Conservation (phyloP, 768 basidiomycete genomes). For the Suillus variegatus region DNA sequence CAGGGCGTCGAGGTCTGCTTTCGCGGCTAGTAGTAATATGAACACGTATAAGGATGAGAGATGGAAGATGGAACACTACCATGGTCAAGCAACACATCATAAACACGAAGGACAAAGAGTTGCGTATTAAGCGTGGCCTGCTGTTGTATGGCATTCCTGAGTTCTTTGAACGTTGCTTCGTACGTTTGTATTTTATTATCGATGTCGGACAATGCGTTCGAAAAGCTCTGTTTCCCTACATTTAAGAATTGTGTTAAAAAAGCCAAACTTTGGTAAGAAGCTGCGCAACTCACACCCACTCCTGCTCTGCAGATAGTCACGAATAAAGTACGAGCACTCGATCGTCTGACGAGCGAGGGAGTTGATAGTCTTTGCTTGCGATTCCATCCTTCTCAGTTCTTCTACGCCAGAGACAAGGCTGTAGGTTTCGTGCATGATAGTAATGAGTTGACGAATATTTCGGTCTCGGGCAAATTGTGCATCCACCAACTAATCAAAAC, state of each 20-base stretch:
- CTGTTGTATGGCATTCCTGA: slow-evolving; percentile 4
- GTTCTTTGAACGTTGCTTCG: slow-evolving; percentile 6
- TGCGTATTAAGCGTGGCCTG: slow-evolving; percentile 2
- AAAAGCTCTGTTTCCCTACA: slow-evolving; percentile 2
- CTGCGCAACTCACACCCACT: slow-evolving; percentile 19
- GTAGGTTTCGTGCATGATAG: slow-evolving; percentile 12
- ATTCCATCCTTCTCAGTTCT: slow-evolving; percentile 8
- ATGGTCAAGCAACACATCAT: slow-evolving; percentile 3
- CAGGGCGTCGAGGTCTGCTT: slow-evolving; percentile 20
- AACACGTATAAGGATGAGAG: neutral
- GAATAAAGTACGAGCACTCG: slow-evolving; percentile 34
- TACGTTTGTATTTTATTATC: slow-evolving; percentile 5
- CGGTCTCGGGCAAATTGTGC: slow-evolving; percentile 6
- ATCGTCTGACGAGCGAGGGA: slow-evolving; percentile 23
- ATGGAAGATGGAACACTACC: neutral
- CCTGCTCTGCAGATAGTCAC: slow-evolving; percentile 23
- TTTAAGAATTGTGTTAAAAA: neutral
- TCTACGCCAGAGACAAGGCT: slow-evolving; percentile 10
- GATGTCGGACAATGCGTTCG: neutral
- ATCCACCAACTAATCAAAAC: slow-evolving; percentile 2
- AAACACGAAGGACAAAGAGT: neutral
- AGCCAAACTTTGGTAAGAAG: neutral
- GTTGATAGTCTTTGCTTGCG: slow-evolving; percentile 10
- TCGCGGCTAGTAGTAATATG: slow-evolving; percentile 3
- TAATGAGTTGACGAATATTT: slow-evolving; percentile 8